These are phyloP conservation scores for Poronia punctata DNA, from an alignment of 495 filamentous ascomycete species.

Conservation along the genomic window DNA sequence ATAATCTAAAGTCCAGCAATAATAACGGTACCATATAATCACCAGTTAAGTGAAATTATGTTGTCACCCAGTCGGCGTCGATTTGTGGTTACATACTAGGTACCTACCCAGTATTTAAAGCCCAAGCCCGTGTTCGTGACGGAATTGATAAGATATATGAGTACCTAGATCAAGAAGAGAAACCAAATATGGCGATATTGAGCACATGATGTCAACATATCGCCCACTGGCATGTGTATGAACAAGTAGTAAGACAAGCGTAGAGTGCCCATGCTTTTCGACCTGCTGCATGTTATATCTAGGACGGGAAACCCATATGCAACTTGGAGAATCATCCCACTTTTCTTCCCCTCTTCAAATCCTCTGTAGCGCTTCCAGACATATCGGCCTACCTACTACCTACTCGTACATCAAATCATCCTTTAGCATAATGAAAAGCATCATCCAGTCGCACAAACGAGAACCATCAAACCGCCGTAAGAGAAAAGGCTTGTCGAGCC, in stretches of 20 bases:
- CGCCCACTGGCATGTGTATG: conserved; percentile 8
- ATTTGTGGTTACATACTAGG: no score
- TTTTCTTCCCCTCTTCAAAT: conserved; percentile 2
- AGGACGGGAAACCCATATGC: conserved; percentile 9
- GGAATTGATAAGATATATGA: no score
- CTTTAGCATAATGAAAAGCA: conserved; percentile 20
- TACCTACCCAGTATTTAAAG: no score
- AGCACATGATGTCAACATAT: no score
- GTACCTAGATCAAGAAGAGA: no score
- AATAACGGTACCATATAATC: no score
- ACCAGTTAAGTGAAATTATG: no score
- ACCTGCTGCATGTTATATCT: conserved; percentile 16
- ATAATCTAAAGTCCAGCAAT: no score
- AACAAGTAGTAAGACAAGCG: conserved; percentile 12
- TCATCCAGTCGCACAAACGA: conserved; percentile 10
- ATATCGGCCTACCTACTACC: neutral
- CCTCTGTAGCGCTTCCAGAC: conserved; percentile 1
- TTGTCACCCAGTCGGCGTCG: no score
- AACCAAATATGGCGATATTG: no score
- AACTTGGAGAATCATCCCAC: conserved; percentile 1
- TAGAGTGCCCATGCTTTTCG: conserved; percentile 9
- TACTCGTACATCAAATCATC: no score
- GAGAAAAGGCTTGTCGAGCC: conserved; percentile 9
- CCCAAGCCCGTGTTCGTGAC: no score
- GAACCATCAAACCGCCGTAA: conserved; percentile 10